Conservation (phyloP, 2,329 filamentous ascomycete genomes). For the Falciphora oryzae region DNA sequence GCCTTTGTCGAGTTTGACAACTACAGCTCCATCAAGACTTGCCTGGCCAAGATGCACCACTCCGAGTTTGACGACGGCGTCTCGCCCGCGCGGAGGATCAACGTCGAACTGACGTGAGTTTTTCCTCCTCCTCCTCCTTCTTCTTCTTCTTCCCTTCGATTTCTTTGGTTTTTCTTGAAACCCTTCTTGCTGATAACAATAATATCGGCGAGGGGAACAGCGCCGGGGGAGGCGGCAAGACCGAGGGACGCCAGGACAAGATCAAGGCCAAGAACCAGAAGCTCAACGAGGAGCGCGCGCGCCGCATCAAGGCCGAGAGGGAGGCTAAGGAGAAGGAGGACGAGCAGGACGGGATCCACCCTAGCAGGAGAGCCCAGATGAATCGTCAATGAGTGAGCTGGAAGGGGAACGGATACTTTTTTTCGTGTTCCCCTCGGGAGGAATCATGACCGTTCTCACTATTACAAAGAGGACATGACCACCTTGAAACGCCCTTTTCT, state of each 20-base stretch:
- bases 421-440: too few relatives aligned
- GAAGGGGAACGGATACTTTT: neutral
- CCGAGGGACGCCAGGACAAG: constrained; percentile 63
- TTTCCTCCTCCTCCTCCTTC: constrained; percentile 7
- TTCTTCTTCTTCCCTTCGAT: constrained; percentile 9
- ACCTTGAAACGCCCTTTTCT: neutral
- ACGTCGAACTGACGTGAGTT: constrained; percentile 81
- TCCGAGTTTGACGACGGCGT: constrained; percentile 60
- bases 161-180: constrained; percentile 8
- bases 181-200: constrained; percentile 4
- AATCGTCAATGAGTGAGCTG: neutral
- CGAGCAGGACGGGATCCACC: constrained; percentile 39
- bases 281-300: constrained; percentile 60
- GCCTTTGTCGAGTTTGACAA: constrained; percentile 86
- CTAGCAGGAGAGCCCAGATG: constrained; percentile 37
- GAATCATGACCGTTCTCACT: neutral
- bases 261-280: constrained; percentile 83
- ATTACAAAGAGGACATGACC: neutral
- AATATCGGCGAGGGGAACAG: constrained; percentile 32
- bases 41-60: constrained; percentile 86
- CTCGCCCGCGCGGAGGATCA: constrained; percentile 66
- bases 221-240: constrained; percentile 81
- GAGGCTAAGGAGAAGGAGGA: constrained; percentile 29
- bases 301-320: constrained; percentile 39
- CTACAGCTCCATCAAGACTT: constrained; percentile 88